Percentiles rank a stretch among this genome's conserved stretches.
These are phyloP conservation scores for Vishniacozyma victoriae DNA, from an alignment of 768 basidiomycete species.

Conservation along the genomic window DNA sequence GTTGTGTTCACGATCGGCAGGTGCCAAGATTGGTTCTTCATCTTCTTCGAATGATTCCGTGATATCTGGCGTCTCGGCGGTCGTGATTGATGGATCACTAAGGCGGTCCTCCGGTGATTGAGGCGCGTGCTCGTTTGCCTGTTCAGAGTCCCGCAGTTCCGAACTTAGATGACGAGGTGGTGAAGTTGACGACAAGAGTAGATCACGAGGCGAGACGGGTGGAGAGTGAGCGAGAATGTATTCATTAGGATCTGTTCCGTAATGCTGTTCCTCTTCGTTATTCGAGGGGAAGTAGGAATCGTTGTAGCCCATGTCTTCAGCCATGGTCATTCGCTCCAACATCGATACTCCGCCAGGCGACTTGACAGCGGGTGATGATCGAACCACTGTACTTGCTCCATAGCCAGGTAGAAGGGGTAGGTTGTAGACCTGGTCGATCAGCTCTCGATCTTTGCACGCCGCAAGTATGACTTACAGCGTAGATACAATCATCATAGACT, in stretches of 20 bases:
- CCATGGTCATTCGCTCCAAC: slow-evolving; percentile 68
- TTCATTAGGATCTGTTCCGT: slow-evolving; percentile 52
- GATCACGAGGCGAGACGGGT: slow-evolving; percentile 13
- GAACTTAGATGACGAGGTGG: slow-evolving; percentile 10
- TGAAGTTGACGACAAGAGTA: slow-evolving; percentile 5
- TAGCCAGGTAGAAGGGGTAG: slow-evolving; percentile 88
- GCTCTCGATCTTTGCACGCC: no score
- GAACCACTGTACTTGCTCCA: slow-evolving; percentile 71
- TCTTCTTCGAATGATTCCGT: slow-evolving; percentile 3
- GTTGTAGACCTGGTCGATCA: slow-evolving; percentile 65
- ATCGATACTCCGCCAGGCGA: slow-evolving; percentile 56
- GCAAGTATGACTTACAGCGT: slow-evolving; percentile 60
- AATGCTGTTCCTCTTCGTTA: slow-evolving; percentile 18
- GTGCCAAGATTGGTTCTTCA: slow-evolving; percentile 7
- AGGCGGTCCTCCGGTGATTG: slow-evolving; percentile 10
- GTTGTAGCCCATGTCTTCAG: slow-evolving; percentile 84
- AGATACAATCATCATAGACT: slow-evolving; percentile 87
- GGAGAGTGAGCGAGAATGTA: slow-evolving; percentile 53
- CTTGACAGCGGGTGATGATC: slow-evolving; percentile 67
- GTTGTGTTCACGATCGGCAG: slow-evolving; percentile 5
- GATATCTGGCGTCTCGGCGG: not conserved
- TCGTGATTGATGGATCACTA: not conserved
- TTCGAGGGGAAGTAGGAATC: slow-evolving; percentile 75
- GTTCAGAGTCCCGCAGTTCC: not conserved
- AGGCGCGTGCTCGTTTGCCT: no score